These are phyloP conservation scores for Aaosphaeria pasadenensis DNA, from an alignment of 2,329 filamentous ascomycete species.

Conservation along the genomic window DNA sequence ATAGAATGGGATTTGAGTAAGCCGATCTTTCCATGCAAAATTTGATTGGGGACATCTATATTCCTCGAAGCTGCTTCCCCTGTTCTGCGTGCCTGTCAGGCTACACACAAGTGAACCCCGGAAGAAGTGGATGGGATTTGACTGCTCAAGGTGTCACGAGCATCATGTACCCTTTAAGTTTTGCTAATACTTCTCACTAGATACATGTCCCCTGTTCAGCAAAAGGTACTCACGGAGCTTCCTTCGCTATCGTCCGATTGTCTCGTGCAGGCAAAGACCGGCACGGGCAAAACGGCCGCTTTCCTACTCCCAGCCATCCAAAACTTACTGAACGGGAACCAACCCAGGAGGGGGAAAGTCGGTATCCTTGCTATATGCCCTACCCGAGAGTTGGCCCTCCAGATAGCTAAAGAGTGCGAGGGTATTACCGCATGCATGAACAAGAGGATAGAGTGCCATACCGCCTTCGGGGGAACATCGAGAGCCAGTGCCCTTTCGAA, in stretches of 20 bases:
- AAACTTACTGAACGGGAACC: conserved; percentile 38
- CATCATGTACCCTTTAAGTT: no score
- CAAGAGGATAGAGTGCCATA: conserved; percentile 41
- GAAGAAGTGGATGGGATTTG: no score
- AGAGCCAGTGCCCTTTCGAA: conserved; percentile 29
- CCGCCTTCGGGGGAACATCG: conserved; percentile 43
- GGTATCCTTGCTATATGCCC: conserved; percentile 48
- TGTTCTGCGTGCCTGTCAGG: no score
- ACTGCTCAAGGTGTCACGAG: no score
- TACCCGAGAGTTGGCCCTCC: conserved; percentile 49
- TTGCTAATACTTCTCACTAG: conserved; percentile 16
- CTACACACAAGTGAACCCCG: no score
- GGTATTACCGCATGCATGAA: conserved; percentile 41
- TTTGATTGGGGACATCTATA: not conserved
- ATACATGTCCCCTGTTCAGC: conserved; percentile 54
- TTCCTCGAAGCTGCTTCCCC: no score
- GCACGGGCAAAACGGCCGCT: conserved; percentile 50
- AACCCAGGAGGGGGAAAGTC: conserved; percentile 36
- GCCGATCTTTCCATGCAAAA: conserved; percentile 1
- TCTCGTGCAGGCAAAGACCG: conserved; percentile 53
- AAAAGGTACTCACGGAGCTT: conserved; percentile 51
- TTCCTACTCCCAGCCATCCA: conserved; percentile 49
- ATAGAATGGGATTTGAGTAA: conserved; percentile 39
- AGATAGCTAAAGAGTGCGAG: conserved; percentile 48
- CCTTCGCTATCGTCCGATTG: conserved; percentile 50